Percentiles rank a stretch among this genome's conserved stretches.
phyloP scores from a whole-genome alignment of 148 eudicot species.

The Rhododendron griersonianum region DNA sequence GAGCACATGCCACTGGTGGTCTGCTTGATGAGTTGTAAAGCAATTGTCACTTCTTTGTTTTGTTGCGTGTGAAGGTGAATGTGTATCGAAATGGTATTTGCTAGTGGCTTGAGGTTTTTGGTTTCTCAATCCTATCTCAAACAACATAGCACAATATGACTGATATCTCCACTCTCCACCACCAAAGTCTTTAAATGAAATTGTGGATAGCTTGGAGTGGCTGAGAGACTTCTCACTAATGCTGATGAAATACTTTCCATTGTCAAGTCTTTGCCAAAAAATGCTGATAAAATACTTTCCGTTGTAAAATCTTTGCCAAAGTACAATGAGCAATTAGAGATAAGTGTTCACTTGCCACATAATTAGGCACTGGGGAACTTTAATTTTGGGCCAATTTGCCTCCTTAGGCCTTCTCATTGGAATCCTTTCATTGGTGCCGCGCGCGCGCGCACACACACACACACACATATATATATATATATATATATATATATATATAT shows the following conservation, averaged over 20 bases:
- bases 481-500: neutral
- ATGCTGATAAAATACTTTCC: neutral
- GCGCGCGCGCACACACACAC: too few relatives aligned
- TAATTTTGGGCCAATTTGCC: neutral
- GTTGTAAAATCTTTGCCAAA: neutral
- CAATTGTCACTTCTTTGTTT: neutral
- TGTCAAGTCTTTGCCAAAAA: neutral
- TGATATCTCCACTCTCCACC: neutral
- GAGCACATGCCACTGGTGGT: neutral
- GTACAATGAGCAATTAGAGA: neutral
- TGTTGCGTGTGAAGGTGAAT: neutral
- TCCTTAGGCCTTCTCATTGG: neutral
- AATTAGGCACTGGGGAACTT: neutral
- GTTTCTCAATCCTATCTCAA: neutral
- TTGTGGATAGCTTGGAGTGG: neutral
- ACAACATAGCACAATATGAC: neutral
- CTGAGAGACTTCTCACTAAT: neutral
- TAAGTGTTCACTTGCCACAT: neutral
- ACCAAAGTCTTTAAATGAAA: neutral
- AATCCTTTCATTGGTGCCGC: neutral
- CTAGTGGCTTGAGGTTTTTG: neutral
- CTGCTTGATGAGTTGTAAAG: neutral
- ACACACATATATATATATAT: too few relatives aligned
- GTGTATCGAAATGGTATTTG: neutral
- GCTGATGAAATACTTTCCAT: neutral